phyloP scores from a whole-genome alignment of 176 grass and related monocot genomes.

The Aegilops bicornis region DNA sequence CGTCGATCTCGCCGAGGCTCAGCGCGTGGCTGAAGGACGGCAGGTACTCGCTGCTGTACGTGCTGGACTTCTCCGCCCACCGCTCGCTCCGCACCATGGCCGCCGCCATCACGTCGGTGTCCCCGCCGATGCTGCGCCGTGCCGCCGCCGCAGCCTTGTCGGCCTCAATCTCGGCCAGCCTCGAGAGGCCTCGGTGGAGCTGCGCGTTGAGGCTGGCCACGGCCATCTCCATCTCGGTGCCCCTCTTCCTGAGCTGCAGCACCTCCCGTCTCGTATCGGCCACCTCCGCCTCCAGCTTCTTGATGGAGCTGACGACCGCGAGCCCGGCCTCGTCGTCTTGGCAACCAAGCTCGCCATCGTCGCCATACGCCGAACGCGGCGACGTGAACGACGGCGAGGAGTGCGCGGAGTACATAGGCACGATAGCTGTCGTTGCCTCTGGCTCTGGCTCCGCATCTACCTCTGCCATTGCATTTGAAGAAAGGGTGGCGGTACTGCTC shows the following conservation, averaged over 20 bases:
- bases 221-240: conserved; percentile 59
- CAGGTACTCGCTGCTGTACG: conserved; percentile 50
- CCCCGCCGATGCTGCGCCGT: conserved; percentile 14
- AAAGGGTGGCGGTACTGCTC: not conserved
- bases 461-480: conserved; percentile 31
- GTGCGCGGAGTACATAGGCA: conserved; percentile 60
- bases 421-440: conserved; percentile 1
- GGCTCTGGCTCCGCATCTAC: conserved; percentile 8
- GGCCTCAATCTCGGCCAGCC: conserved; percentile 60
- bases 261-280: conserved; percentile 66
- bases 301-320: conserved; percentile 38
- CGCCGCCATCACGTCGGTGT: conserved; percentile 27
- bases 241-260: conserved; percentile 57
- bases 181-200: conserved; percentile 58
- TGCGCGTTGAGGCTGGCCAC: conserved; percentile 68
- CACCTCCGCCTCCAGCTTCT: conserved; percentile 64
- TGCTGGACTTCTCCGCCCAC: not conserved
- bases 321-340: not conserved
- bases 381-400: conserved; percentile 59
- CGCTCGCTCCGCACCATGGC: conserved; percentile 31
- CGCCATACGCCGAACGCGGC: conserved; percentile 15
- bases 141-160: conserved; percentile 30
- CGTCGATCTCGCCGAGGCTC: conserved; percentile 58
- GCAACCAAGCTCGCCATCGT: not conserved
- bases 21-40: conserved; percentile 65